A percentile compares a stretch with the other conserved stretches of the same genome.
Evolutionary conservation across 495 filamentous ascomycete species (phyloP).

Genomic region (Ascodesmis nigricans): DNA sequence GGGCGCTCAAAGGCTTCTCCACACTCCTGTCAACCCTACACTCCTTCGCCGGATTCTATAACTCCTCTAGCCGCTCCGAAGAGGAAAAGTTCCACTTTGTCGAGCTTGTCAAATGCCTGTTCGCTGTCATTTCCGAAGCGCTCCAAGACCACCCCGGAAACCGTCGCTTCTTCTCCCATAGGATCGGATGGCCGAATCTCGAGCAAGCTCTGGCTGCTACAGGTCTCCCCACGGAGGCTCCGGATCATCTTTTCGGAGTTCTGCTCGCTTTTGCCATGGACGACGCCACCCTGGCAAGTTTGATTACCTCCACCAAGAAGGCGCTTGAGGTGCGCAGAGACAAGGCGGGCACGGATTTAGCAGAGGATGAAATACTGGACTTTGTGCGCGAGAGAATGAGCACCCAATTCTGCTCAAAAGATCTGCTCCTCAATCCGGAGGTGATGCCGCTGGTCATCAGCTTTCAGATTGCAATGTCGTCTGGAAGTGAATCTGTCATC

Average conservation of each 20-base stretch:
- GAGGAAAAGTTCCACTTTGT: slow-evolving; percentile 41
- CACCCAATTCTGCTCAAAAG: slow-evolving; percentile 31
- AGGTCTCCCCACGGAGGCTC: slow-evolving; percentile 36
- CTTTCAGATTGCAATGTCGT: slow-evolving; percentile 41
- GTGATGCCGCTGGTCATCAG: slow-evolving; percentile 40
- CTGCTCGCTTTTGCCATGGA: slow-evolving; percentile 67
- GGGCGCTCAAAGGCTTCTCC: slow-evolving; percentile 61
- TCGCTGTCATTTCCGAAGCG: slow-evolving; percentile 51
- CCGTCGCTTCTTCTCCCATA: slow-evolving; percentile 59
- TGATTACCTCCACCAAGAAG: slow-evolving; percentile 21
- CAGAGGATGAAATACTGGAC: slow-evolving; percentile 18
- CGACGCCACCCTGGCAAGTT: slow-evolving; percentile 30
- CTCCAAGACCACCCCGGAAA: slow-evolving; percentile 71
- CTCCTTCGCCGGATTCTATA: slow-evolving; percentile 49
- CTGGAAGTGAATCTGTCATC: slow-evolving; percentile 26
- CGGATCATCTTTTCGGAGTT: slow-evolving; percentile 59
- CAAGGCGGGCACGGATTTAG: slow-evolving; percentile 1
- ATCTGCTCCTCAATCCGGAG: slow-evolving; percentile 39
- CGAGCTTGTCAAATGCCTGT: slow-evolving; percentile 43
- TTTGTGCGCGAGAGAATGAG: slow-evolving; percentile 25
- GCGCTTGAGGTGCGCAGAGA: slow-evolving; percentile 9
- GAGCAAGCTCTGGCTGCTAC: slow-evolving; percentile 41
- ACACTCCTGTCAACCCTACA: slow-evolving; percentile 43
- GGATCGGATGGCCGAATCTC: slow-evolving; percentile 52
- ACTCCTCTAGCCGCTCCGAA: slow-evolving; percentile 34